phyloP scores from a whole-genome alignment of 768 basidiomycete genomes.

The Chalciporus piperatus region DNA sequence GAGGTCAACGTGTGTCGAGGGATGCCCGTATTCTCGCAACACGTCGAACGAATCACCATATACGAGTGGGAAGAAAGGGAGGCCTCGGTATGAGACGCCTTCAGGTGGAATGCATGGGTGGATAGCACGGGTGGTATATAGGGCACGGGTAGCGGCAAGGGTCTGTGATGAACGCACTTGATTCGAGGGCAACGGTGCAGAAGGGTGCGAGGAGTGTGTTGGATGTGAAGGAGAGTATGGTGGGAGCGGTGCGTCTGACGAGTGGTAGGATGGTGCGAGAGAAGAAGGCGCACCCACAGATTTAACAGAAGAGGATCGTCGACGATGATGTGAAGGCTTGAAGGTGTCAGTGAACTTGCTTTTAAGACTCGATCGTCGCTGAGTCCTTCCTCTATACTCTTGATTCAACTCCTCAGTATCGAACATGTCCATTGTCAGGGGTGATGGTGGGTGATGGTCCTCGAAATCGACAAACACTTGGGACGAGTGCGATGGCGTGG shows the following conservation, averaged over 20 bases:
- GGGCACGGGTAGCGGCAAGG: conserved; percentile 38
- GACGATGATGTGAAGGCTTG: conserved; percentile 31
- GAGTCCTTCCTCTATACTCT: conserved; percentile 25
- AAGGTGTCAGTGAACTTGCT: conserved; percentile 33
- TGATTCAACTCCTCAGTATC: conserved; percentile 25
- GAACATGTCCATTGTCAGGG: conserved; percentile 21
- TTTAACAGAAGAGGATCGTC: conserved; percentile 33
- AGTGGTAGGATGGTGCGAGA: conserved; percentile 19
- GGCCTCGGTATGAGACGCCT: conserved; percentile 63
- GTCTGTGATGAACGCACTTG: conserved; percentile 23
- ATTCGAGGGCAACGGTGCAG: conserved; percentile 7
- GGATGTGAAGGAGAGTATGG: conserved; percentile 23
- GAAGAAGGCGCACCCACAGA: conserved; percentile 32
- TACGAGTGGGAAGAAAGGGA: conserved; percentile 73
- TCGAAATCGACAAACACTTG: conserved; percentile 29
- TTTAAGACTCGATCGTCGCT: conserved; percentile 31
- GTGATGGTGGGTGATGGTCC: conserved; percentile 26
- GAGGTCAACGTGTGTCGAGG: conserved; percentile 66
- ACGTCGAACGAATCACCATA: conserved; percentile 65
- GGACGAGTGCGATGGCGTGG: conserved; percentile 23
- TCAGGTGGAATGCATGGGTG: conserved; percentile 66
- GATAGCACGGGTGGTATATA: conserved; percentile 67
- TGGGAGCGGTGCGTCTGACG: conserved; percentile 21
- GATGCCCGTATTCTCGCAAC: conserved; percentile 75
- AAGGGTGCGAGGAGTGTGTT: conserved; percentile 12